These are phyloP conservation scores for Thielaviopsis cerberus DNA, from an alignment of 2,329 filamentous ascomycete species.

Conservation along the genomic window DNA sequence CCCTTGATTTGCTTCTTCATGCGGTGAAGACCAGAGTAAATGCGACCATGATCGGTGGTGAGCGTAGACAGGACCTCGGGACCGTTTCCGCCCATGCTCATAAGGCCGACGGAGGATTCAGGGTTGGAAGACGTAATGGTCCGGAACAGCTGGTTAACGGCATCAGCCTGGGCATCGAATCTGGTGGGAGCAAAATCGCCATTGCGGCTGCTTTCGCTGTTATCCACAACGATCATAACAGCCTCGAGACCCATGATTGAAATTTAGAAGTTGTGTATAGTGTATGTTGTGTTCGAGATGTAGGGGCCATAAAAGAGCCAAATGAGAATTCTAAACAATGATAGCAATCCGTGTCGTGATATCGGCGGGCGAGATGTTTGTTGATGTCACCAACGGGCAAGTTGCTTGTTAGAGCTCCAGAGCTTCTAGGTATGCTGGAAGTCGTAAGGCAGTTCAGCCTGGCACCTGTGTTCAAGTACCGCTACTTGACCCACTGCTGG, in stretches of 20 bases:
- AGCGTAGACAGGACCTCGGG: constrained; percentile 92
- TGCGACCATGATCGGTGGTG: constrained; percentile 89
- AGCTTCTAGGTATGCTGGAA: constrained; percentile 11
- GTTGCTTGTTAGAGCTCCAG: not conserved
- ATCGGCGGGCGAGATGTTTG: not conserved
- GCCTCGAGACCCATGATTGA: constrained; percentile 92
- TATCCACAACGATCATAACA: constrained; percentile 98
- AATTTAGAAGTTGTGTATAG: constrained; percentile 8
- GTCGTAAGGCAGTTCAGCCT: constrained; percentile 12
- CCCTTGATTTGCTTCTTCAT: constrained; percentile 85
- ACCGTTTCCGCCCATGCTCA: constrained; percentile 98
- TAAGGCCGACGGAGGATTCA: constrained; percentile 89
- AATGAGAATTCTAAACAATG: not conserved
- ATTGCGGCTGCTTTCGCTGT: constrained; percentile 96
- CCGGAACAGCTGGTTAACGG: constrained; percentile 86
- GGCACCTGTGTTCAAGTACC: not conserved
- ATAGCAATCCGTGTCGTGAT: not conserved
- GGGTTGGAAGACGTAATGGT: constrained; percentile 89
- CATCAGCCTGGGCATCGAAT: constrained; percentile 91
- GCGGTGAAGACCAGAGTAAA: constrained; percentile 76
- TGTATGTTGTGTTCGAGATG: not conserved
- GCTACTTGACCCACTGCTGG: not conserved
- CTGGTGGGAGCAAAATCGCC: constrained; percentile 81
- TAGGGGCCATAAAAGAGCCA: not conserved
- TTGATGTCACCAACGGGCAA: constrained; percentile 11